Percentiles rank a stretch among this genome's conserved stretches.
Conservation (phyloP, 148 eudicot species). For the Rhododendron henanense region DNA sequence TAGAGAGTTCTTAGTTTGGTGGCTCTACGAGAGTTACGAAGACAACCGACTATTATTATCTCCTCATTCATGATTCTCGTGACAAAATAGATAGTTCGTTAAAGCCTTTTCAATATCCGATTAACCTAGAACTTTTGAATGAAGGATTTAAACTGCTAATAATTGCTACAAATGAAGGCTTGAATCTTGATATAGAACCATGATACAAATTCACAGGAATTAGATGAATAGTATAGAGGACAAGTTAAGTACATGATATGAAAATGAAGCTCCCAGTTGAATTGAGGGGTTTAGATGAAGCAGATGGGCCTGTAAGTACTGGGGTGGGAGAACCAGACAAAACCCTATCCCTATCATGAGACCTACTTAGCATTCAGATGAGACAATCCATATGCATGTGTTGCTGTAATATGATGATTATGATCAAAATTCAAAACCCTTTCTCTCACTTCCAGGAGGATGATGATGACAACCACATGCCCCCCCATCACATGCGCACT, state of each 20-base stretch:
- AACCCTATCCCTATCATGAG: neutral
- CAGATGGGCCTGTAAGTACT: neutral
- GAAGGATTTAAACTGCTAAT: neutral
- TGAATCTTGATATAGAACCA: neutral
- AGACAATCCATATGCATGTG: neutral
- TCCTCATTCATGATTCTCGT: neutral
- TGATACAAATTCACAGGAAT: neutral
- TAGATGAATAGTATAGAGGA: neutral
- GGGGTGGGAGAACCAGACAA: no score
- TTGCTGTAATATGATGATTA: neutral
- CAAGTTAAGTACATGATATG: neutral
- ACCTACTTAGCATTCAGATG: constrained; percentile 6
- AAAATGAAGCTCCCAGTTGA: neutral
- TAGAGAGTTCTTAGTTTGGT: neutral
- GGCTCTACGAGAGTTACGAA: neutral
- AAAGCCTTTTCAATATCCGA: neutral
- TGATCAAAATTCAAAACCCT: neutral
- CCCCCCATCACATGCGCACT: neutral
- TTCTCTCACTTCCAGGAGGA: constrained; percentile 1
- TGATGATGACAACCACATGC: neutral
- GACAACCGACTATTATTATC: no score
- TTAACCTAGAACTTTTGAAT: neutral
- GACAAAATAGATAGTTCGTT: neutral
- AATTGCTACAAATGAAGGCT: neutral
- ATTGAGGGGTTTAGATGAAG: neutral